Evolutionary conservation across 768 basidiomycete species (phyloP).

Genomic region (Collybia nuda): DNA sequence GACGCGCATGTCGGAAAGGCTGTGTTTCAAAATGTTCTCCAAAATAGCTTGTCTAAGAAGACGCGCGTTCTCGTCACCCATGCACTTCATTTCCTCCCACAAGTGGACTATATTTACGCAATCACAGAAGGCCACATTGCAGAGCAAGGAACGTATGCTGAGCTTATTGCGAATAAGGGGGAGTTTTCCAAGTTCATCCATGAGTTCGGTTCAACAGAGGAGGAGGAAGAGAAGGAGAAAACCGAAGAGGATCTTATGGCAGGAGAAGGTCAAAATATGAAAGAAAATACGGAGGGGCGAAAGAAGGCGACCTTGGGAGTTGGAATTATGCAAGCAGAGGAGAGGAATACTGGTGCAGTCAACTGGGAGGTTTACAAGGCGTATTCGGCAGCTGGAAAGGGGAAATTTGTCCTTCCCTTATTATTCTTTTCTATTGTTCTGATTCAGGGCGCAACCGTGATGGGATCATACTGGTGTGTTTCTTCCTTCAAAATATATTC

Average conservation of each 20-base stretch:
- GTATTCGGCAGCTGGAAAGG: conserved; percentile 73
- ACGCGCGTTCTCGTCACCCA: conserved; percentile 92
- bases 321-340: conserved; percentile 80
- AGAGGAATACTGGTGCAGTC: conserved; percentile 77
- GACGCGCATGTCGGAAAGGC: conserved; percentile 91
- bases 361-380: conserved; percentile 49
- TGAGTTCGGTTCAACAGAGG: conserved; percentile 76
- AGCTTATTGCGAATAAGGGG: conserved; percentile 63
- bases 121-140: conserved; percentile 75
- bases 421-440: conserved; percentile 60
- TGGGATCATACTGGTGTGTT: conserved; percentile 73
- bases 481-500: background rate
- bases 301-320: conserved; percentile 42
- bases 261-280: conserved; percentile 17
- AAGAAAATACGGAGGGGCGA: conserved; percentile 33
- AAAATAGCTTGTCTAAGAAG: conserved; percentile 59
- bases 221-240: conserved; percentile 47
- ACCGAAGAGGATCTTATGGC: conserved; percentile 37
- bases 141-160: conserved; percentile 77
- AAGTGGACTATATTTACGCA: conserved; percentile 84
- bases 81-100: conserved; percentile 85
- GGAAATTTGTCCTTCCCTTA: conserved; percentile 61
- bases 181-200: conserved; percentile 72
- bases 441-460: conserved; percentile 67
- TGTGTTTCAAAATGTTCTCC: conserved; percentile 83